Percentiles rank a stretch among this genome's conserved stretches.
Evolutionary conservation across 2,329 filamentous ascomycete species (phyloP).

Genomic region (Aspergillus transmontanensis): DNA sequence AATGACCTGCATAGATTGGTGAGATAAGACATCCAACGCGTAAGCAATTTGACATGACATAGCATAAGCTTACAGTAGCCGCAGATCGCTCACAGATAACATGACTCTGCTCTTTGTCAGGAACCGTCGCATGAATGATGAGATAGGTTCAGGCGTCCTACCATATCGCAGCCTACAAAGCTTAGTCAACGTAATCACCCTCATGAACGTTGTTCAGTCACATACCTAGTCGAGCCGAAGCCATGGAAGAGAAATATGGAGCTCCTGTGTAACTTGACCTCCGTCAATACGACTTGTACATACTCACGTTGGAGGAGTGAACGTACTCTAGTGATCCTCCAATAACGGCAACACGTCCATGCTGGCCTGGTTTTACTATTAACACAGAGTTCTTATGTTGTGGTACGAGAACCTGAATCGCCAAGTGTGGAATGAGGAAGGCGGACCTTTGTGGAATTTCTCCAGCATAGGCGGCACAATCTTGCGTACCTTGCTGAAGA

Average conservation of each 20-base stretch:
- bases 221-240: slow-evolving; percentile 79
- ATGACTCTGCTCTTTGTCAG: slow-evolving; percentile 58
- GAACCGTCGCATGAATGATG: neutral
- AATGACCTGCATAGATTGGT: slow-evolving; percentile 64
- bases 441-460: slow-evolving; percentile 88
- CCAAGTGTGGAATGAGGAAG: neutral
- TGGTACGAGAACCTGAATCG: neutral
- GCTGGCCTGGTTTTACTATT: slow-evolving; percentile 65
- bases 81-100: slow-evolving; percentile 93
- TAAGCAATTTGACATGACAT: neutral
- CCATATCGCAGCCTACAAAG: slow-evolving; percentile 71
- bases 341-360: slow-evolving; percentile 89
- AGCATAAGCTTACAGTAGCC: slow-evolving; percentile 52
- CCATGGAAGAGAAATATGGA: slow-evolving; percentile 97
- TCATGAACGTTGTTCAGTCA: neutral
- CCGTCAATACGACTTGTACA: slow-evolving; percentile 7
- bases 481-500: slow-evolving; percentile 79
- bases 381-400: neutral
- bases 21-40: neutral
- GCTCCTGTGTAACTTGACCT: slow-evolving; percentile 77
- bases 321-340: slow-evolving; percentile 81
- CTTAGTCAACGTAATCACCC: neutral
- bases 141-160: slow-evolving; percentile 42
- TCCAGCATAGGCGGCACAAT: slow-evolving; percentile 95
- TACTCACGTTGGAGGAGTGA: slow-evolving; percentile 4